Evolutionary conservation across 106 monocot genomes (phyloP).

Genomic region (Acorus calamus): DNA sequence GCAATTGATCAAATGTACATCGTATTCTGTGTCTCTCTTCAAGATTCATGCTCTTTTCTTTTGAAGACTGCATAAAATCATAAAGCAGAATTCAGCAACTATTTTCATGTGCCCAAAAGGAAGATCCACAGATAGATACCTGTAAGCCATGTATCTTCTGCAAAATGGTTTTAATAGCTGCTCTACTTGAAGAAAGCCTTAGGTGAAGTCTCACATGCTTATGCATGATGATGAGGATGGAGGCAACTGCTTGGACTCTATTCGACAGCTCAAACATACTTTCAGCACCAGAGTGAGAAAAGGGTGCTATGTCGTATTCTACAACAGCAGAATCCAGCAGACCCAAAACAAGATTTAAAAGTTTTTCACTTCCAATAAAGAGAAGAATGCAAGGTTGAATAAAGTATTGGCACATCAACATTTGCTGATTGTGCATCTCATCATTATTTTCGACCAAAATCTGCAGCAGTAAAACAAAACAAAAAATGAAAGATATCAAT

Average conservation of each 20-base stretch:
- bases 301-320: conserved; percentile 9
- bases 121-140: conserved; percentile 10
- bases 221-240: conserved; percentile 33
- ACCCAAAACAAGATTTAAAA: conserved; percentile 31
- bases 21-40: conserved; percentile 32
- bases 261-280: conserved; percentile 9
- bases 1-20: conserved; percentile 11
- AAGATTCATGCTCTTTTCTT: conserved; percentile 6
- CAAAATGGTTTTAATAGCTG: conserved; percentile 20
- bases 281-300: conserved; percentile 4
- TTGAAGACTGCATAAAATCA: conserved; percentile 22
- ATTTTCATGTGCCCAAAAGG: not conserved
- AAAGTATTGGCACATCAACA: conserved; percentile 23
- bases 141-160: conserved; percentile 23
- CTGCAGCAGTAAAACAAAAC: conserved; percentile 8
- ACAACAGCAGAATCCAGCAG: conserved; percentile 23
- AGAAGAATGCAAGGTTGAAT: conserved; percentile 43
- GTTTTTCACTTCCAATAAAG: conserved; percentile 26
- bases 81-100: not conserved
- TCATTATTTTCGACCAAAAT: conserved; percentile 16
- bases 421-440: conserved; percentile 1
- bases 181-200: conserved; percentile 27
- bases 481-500: not conserved
- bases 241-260: conserved; percentile 22
- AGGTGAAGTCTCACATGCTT: conserved; percentile 24